Conservation (phyloP, 2,329 filamentous ascomycete species). For the Aspergillus sergii region DNA sequence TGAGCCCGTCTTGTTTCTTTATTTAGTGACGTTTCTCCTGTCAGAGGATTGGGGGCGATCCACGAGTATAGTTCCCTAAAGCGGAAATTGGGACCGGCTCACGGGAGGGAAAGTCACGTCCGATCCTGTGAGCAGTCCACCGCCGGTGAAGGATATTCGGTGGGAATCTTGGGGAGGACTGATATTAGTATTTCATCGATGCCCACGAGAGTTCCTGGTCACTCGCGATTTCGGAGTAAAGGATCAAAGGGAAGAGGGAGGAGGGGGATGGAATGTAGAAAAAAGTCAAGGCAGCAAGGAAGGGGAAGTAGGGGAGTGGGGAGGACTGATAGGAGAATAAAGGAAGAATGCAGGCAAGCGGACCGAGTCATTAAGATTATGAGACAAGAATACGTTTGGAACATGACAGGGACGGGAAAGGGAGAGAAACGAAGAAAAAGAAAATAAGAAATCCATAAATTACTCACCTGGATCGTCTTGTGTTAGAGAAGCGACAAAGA, state of each 20-base stretch:
- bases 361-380: slow-evolving; percentile 11
- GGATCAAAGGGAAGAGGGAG: slow-evolving; percentile 4
- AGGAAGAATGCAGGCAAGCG: slow-evolving; percentile 19
- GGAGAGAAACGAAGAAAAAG: not conserved
- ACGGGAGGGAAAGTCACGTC: not conserved
- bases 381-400: slow-evolving; percentile 10
- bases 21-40: not conserved
- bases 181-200: slow-evolving; percentile 21
- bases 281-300: slow-evolving; percentile 11
- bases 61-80: slow-evolving; percentile 14
- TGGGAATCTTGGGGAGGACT: not conserved
- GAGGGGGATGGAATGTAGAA: slow-evolving; percentile 16
- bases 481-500: not conserved
- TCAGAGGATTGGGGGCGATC: not conserved
- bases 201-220: slow-evolving; percentile 17
- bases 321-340: slow-evolving; percentile 20
- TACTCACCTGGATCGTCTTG: not conserved
- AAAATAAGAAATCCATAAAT: not conserved
- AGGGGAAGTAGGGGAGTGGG: slow-evolving; percentile 16
- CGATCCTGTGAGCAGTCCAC: not conserved
- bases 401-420: slow-evolving; percentile 6
- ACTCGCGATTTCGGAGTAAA: slow-evolving; percentile 17
- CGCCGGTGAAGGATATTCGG: not conserved
- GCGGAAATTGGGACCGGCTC: slow-evolving; percentile 10
- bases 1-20: slow-evolving; percentile 1